phyloP scores from a whole-genome alignment of 2,329 filamentous ascomycete genomes.

The Teratosphaeria gauchensis region DNA sequence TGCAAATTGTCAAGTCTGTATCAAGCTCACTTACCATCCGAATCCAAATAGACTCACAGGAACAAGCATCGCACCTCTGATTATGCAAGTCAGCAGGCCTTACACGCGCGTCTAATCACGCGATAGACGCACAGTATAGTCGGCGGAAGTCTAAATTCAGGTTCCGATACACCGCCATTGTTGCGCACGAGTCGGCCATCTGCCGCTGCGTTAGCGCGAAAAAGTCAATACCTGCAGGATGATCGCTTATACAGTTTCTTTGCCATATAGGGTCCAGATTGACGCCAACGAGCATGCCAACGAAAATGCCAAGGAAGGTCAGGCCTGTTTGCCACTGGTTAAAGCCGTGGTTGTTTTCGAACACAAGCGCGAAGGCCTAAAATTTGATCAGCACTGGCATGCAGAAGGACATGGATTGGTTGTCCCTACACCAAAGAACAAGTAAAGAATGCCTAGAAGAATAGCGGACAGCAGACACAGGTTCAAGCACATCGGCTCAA shows the following conservation, averaged over 20 bases:
- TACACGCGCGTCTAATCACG: slow-evolving; percentile 3
- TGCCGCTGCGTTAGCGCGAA: slow-evolving; percentile 3
- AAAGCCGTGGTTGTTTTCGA: slow-evolving; percentile 64
- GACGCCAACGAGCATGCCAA: slow-evolving; percentile 59
- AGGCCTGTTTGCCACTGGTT: slow-evolving; percentile 71
- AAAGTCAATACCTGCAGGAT: neutral
- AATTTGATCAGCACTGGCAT: slow-evolving; percentile 3
- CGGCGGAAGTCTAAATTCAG: slow-evolving; percentile 75
- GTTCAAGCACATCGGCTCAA: slow-evolving; percentile 69
- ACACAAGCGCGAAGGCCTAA: slow-evolving; percentile 68
- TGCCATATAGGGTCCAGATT: slow-evolving; percentile 57
- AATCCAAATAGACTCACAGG: slow-evolving; percentile 69
- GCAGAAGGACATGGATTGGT: neutral
- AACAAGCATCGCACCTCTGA: slow-evolving; percentile 60
- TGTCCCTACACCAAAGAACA: slow-evolving; percentile 61
- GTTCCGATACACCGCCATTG: slow-evolving; percentile 57
- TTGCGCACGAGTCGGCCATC: slow-evolving; percentile 46
- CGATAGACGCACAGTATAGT: slow-evolving; percentile 30
- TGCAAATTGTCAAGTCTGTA: too few relatives aligned
- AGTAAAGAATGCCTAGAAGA: slow-evolving; percentile 76
- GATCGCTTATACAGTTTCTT: slow-evolving; percentile 34
- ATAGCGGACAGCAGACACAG: slow-evolving; percentile 77
- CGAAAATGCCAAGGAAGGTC: slow-evolving; percentile 61
- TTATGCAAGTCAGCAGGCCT: slow-evolving; percentile 12
- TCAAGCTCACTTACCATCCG: neutral